Conservation (phyloP, 2,329 filamentous ascomycete genomes). For the Ceratocystis harringtonii region DNA sequence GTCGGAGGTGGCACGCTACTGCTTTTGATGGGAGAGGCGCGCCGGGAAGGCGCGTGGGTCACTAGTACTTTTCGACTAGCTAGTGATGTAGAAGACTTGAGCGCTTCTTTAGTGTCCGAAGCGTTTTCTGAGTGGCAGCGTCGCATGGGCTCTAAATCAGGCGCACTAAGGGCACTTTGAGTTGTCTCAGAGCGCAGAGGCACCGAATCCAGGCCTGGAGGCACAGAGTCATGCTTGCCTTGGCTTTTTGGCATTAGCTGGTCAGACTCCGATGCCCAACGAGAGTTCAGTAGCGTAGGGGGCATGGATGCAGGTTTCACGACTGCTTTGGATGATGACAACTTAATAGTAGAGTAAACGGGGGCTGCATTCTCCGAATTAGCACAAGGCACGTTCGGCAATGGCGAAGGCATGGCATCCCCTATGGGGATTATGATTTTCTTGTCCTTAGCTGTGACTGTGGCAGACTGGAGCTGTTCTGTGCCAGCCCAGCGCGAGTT, state of each 20-base stretch:
- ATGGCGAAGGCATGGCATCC: not conserved
- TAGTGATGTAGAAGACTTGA: not conserved
- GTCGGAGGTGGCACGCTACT: not conserved
- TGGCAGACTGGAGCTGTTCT: not conserved
- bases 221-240: not conserved
- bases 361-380: not conserved
- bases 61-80: not conserved
- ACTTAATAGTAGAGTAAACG: not conserved
- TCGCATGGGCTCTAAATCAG: not conserved
- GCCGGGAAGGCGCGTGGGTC: not conserved
- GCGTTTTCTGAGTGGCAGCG: not conserved
- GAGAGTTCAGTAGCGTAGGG: slow-evolving; percentile 6
- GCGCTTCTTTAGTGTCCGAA: not conserved
- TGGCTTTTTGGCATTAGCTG: not conserved
- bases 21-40: not conserved
- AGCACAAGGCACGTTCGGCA: not conserved
- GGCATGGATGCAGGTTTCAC: not conserved
- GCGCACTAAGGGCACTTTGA: not conserved
- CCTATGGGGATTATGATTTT: not conserved
- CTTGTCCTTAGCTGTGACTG: not conserved
- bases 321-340: not conserved
- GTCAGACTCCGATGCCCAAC: slow-evolving; percentile 9
- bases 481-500: slow-evolving; percentile 7
- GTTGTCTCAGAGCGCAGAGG: not conserved
- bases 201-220: not conserved